These are phyloP conservation scores for Ajuga chamaepitys DNA, from an alignment of 257 asterid genomes.

Conservation along the genomic window DNA sequence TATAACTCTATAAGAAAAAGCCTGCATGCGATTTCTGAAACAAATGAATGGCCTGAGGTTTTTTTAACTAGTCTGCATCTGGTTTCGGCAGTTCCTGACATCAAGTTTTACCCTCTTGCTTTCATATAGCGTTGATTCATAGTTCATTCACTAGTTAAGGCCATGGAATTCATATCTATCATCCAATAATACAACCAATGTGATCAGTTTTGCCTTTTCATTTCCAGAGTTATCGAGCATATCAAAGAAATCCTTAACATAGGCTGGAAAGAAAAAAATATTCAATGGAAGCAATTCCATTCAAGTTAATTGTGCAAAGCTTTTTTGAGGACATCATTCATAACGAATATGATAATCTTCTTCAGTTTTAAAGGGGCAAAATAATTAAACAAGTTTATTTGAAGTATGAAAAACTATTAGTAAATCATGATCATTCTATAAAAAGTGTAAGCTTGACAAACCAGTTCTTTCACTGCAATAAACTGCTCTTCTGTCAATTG, in stretches of 20 bases:
- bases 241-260: not conserved
- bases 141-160: too few relatives aligned
- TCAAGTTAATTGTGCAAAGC: not conserved
- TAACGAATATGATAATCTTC: not conserved
- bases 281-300: not conserved
- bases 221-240: too few relatives aligned
- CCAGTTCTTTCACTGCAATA: conserved; percentile 23
- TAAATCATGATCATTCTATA: conserved; percentile 1
- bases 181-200: not conserved
- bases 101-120: too few relatives aligned
- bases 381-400: not conserved
- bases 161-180: not conserved
- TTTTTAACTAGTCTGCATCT: not conserved
- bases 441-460: conserved; percentile 3
- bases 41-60: not conserved
- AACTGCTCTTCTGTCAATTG: conserved; percentile 18
- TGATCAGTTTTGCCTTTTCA: not conserved
- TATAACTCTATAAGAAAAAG: not conserved
- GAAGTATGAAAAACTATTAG: not conserved
- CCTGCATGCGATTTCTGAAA: not conserved
- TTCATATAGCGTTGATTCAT: too few relatives aligned
- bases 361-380: not conserved
- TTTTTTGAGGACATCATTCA: not conserved
- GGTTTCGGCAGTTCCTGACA: too few relatives aligned
- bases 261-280: not conserved